Evolutionary conservation across 306 rosid genomes (phyloP), one percentile per base, ranked within the genome.

Genomic region (Leucaena leucocephala): DNA sequence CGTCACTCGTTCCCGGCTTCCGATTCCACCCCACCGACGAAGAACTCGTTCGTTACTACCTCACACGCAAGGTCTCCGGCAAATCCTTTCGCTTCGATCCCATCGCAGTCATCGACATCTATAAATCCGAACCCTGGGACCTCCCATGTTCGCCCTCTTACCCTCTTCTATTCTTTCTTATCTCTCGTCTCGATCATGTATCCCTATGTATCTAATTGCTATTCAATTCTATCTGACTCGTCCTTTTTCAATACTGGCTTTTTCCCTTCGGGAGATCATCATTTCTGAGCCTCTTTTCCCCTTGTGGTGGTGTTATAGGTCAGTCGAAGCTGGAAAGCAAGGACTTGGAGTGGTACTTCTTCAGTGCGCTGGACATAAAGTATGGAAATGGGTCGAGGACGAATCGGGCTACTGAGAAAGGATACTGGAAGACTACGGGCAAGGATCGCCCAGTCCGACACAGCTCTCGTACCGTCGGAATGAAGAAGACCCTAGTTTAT

Each of bases 361-460:
- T 90, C 84, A 91, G 93, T 74, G 85, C 38, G 11, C 78, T 95
- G 66, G 98, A 95, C 59, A 93, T 78, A 86, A 95, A 91, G 90
- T 95, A 95, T 38, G 98, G 91, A 1, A 91, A 90, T 62, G 83
- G 95, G 5, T 85, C 88, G 55, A 91, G 92, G 86, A 95, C 98
- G 16, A 95, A 95, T 76, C 93, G 98, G 67, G 97, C 97, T 19
- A 92, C 98, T 2, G 93, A 82, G 46, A 85, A 70, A 69, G 98
- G 98, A 1, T 95, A 95, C 82, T 95, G 98, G 98, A 95, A 95
- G 77, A 95, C 98, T 8, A 95, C 98, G 0, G 98, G 98, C 1
- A 95, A 95, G 81, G 98, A 95, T 70, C 91, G 98, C 2, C 52
- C 80, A 0, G 63, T 95, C 38, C 68, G 46, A 11, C 81, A 88